phyloP scores from a whole-genome alignment of 768 basidiomycete genomes.

The Xerocomellus chrysenteron region DNA sequence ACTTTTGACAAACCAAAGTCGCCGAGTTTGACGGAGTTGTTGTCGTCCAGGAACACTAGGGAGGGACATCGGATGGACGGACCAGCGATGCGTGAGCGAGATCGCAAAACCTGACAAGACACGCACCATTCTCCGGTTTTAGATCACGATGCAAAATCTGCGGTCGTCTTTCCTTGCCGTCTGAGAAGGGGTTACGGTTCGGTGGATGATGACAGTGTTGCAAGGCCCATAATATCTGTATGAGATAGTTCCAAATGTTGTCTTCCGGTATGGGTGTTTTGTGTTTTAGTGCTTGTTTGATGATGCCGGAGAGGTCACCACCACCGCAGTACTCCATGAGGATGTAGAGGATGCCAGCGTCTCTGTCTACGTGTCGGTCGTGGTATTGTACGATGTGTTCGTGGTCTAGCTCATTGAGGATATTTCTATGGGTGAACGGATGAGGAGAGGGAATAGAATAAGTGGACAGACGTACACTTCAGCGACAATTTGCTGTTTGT shows the following conservation, averaged over 20 bases:
- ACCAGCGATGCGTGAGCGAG: background rate
- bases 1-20: constrained; percentile 97
- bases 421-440: constrained; percentile 60
- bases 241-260: constrained; percentile 93
- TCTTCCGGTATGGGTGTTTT: constrained; percentile 84
- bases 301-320: constrained; percentile 87
- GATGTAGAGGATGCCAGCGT: constrained; percentile 90
- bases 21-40: constrained; percentile 88
- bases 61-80: background rate
- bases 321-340: constrained; percentile 99
- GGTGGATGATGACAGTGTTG: constrained; percentile 90
- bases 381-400: constrained; percentile 96
- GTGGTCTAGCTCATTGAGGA: constrained; percentile 92
- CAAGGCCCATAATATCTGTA: constrained; percentile 87
- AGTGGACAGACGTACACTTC: constrained; percentile 76
- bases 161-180: constrained; percentile 54
- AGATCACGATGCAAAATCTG: constrained; percentile 93
- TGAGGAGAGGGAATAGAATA: background rate
- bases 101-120: too few relatives aligned
- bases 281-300: constrained; percentile 71
- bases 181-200: constrained; percentile 32
- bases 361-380: constrained; percentile 88
- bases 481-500: constrained; percentile 93
- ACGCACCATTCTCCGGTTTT: constrained; percentile 94
- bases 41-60: constrained; percentile 85